phyloP scores from a whole-genome alignment of 306 rosid genomes.

The Abrus pulchellus region DNA sequence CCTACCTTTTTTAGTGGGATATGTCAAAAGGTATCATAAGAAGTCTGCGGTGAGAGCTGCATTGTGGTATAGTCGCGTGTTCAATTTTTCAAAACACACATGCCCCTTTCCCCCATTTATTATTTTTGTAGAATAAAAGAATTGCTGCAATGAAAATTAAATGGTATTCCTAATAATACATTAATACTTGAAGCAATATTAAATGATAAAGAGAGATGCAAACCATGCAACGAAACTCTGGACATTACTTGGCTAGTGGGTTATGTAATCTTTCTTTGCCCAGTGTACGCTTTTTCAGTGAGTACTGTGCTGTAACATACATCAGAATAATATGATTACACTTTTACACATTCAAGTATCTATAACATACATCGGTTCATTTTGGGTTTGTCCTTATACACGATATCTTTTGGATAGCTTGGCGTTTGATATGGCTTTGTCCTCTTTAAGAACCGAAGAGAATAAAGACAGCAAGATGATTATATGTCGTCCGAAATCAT shows the following conservation, averaged over 20 bases:
- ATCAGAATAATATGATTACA: not conserved
- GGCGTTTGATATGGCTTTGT: conserved; percentile 41
- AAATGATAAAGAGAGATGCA: not conserved
- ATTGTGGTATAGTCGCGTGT: too few species aligned
- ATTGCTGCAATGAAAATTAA: not conserved
- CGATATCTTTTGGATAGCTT: conserved; percentile 27
- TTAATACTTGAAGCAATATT: not conserved
- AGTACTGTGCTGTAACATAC: not conserved
- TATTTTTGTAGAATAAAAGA: not conserved
- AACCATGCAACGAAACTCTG: not conserved
- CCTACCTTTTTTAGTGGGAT: not conserved
- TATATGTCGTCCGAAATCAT: conserved; percentile 42
- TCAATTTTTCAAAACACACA: too few species aligned
- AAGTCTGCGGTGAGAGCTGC: too few species aligned
- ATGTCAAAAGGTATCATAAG: not conserved
- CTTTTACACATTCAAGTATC: not conserved
- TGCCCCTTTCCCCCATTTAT: too few species aligned
- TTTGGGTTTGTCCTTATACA: conserved; percentile 9
- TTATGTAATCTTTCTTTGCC: not conserved
- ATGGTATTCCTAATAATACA: not conserved
- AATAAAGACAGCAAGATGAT: conserved; percentile 46
- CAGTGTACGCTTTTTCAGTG: conserved; percentile 8
- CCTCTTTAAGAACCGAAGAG: conserved; percentile 7
- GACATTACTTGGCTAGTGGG: not conserved
- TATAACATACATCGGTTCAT: not conserved